A percentile compares a stretch with the other conserved stretches of the same genome.
These are phyloP conservation scores for Schizopora paradoxa DNA, from an alignment of 1,284 basidiomycete genomes.

Conservation along the genomic window DNA sequence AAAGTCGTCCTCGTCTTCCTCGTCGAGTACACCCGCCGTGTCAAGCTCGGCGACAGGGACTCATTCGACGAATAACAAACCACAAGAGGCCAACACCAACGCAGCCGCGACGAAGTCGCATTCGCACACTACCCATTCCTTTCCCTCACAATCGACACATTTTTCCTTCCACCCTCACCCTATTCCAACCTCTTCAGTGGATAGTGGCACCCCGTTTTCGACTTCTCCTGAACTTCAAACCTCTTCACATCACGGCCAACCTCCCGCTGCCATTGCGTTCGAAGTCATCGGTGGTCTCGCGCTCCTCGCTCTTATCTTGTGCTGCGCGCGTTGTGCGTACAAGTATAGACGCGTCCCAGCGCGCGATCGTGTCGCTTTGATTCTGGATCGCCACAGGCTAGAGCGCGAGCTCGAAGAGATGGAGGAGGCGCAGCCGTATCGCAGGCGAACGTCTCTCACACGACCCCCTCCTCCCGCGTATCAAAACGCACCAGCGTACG, in stretches of 20 bases:
- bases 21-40: too few relatives aligned
- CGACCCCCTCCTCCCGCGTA: slow-evolving; percentile 11
- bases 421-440: slow-evolving; percentile 18
- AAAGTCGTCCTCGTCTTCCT: too few relatives aligned
- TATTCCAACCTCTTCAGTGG: neutral
- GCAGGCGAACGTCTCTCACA: neutral
- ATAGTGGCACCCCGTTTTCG: too few relatives aligned
- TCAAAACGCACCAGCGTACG: slow-evolving; percentile 12
- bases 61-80: too few relatives aligned
- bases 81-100: too few relatives aligned
- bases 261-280: slow-evolving; percentile 38
- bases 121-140: neutral
- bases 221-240: too few relatives aligned
- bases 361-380: slow-evolving; percentile 38
- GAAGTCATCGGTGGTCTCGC: slow-evolving; percentile 41
- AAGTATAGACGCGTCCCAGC: slow-evolving; percentile 40
- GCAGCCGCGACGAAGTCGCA: neutral
- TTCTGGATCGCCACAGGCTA: slow-evolving; percentile 42
- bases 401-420: slow-evolving; percentile 47
- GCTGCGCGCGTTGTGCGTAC: slow-evolving; percentile 37
- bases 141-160: neutral
- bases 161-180: neutral
- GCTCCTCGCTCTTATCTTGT: slow-evolving; percentile 30
- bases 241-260: slow-evolving; percentile 10
- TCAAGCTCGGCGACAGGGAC: too few relatives aligned